Conservation (phyloP, 106 monocot species). For the Narthecium ossifragum region DNA sequence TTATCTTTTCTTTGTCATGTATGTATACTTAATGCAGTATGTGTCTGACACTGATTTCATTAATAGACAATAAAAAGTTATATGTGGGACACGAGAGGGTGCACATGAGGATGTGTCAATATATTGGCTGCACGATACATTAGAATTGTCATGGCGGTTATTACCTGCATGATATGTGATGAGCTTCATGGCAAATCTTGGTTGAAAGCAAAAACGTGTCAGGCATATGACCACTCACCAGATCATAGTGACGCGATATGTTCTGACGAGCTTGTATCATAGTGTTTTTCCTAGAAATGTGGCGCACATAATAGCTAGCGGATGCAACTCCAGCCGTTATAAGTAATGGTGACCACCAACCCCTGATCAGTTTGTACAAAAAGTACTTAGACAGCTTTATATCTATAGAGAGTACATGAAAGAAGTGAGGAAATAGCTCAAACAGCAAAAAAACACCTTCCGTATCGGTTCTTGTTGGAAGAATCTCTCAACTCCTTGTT, state of each 20-base stretch:
- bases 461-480: slow-evolving; percentile 13
- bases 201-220: too few relatives aligned
- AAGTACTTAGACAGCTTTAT: not conserved
- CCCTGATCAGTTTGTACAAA: slow-evolving; percentile 29
- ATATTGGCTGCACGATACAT: too few relatives aligned
- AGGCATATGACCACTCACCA: slow-evolving; percentile 61
- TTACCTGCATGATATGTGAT: too few relatives aligned
- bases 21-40: too few relatives aligned
- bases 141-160: too few relatives aligned
- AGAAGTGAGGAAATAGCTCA: not conserved
- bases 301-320: slow-evolving; percentile 69
- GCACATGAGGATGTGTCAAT: too few relatives aligned
- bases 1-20: too few relatives aligned
- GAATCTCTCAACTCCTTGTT: slow-evolving; percentile 61
- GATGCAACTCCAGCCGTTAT: slow-evolving; percentile 72
- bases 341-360: slow-evolving; percentile 93
- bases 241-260: slow-evolving; percentile 94
- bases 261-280: slow-evolving; percentile 79
- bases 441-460: not conserved
- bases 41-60: too few relatives aligned
- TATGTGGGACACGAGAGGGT: too few relatives aligned
- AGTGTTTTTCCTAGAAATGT: slow-evolving; percentile 68
- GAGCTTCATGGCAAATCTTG: too few relatives aligned
- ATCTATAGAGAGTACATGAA: not conserved
- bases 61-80: too few relatives aligned